Conservation (phyloP, 2,329 filamentous ascomycete genomes). For the Diaporthe citriasiana region DNA sequence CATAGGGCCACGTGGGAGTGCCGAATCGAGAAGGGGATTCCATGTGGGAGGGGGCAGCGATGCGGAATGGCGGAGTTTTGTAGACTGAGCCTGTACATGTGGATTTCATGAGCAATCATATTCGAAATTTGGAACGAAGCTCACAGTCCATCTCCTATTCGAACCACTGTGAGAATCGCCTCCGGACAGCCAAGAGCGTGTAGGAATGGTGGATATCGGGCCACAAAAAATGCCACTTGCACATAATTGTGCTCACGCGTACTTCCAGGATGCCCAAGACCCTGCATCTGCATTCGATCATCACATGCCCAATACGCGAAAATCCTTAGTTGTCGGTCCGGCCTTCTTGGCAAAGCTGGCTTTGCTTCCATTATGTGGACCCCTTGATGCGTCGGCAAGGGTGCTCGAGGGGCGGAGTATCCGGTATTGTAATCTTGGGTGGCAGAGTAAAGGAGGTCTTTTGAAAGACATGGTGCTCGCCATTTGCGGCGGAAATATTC, state of each 20-base stretch:
- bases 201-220: neutral
- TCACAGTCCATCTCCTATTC: constrained; percentile 22
- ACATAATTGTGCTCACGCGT: neutral
- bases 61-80: constrained; percentile 9
- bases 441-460: constrained; percentile 13
- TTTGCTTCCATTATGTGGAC: neutral
- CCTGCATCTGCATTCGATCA: constrained; percentile 1
- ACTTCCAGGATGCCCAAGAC: neutral
- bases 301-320: constrained; percentile 6
- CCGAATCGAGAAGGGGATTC: neutral
- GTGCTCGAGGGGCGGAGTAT: constrained; percentile 15
- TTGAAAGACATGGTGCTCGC: neutral
- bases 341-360: constrained; percentile 4
- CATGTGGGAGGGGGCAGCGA: constrained; percentile 1
- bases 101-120: constrained; percentile 21
- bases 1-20: constrained; percentile 1
- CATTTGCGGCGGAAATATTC: neutral
- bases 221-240: constrained; percentile 17
- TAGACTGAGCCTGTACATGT: constrained; percentile 14
- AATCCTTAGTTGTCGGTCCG: neutral
- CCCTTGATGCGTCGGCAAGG: neutral
- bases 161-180: constrained; percentile 2
- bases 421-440: neutral
- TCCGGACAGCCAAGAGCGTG: too few relatives aligned
- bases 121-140: neutral